Base-by-base conservation (phyloP, 768 basidiomycete species). In the Boletus reticulatus region DNA sequence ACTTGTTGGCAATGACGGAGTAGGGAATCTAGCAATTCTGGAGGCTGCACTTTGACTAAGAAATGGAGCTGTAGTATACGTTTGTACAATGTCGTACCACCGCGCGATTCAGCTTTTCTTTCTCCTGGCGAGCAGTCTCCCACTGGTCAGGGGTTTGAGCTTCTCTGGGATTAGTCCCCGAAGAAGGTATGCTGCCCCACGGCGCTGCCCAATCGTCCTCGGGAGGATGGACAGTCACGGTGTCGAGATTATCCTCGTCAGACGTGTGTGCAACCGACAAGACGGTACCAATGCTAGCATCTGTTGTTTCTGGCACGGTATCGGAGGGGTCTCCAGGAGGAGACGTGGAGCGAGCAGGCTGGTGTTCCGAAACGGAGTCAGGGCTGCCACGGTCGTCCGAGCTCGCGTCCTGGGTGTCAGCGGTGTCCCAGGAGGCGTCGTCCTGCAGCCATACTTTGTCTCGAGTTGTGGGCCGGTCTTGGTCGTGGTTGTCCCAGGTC, bases 1-100 rank as follows among this genome's bases (percentile, higher is more conserved):
- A 88, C 68, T 42, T 78, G 78, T 20, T 80, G 75, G 43, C 85
- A 80, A 58, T 83, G 79, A 1, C 67, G 65, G 27, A 89, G 67
- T 22, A 92, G 79, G 4, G 75, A 73, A 9, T 80, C 76, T 45
- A 92, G 69, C n/a, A 84, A 60, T 65, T 88, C 83, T 48, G 88
- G 86, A 32, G 88, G 87, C 89, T 92, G 59, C 17, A 51, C 52
- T 62, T 53, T n/a, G 45, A 50, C 48, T 62, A 50, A 59, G 55
- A 59, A 36, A 53, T 63, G 50, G 29, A 65, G 53, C 43, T 43
- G 57, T 56, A 49, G 62, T 56, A 52, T 37, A n/a, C 50, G 37
- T 31, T 22, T 55, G 39, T 52, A 55, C 50, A 38, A 64, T 34
- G 58, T 38, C 88, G 72, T 72, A 90, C 89, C 66, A 89, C 83